Evolutionary conservation across 2,329 filamentous ascomycete species (phyloP), one percentile per base, ranked within the genome.

Genomic region (Trichophyton simii): DNA sequence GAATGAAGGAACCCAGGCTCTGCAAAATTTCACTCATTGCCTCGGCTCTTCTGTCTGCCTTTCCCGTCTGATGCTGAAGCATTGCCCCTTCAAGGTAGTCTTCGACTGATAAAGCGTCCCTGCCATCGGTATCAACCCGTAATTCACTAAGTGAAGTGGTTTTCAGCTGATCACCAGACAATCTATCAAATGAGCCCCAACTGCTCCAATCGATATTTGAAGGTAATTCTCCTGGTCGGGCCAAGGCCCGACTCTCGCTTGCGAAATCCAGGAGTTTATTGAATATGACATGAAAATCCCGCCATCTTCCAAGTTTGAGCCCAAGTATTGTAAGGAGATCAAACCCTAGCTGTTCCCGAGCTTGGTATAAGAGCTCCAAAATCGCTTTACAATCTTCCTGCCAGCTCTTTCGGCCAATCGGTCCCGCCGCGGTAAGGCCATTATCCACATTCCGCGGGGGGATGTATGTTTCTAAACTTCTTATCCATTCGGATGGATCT

Each of bases 311-410:
- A 62, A 73, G 65, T 18, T 69, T 66, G 50, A 76, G 72, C 0
- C 74, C 76, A 58, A 78, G 65, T 63, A 75, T 71, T 9, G 67
- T 66, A 44, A 79, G 63, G 38, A 78, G 66, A 66, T 78, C 72
- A 8, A 74, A 46, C 25, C 69, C 63, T 15, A 64, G 65, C 22
- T 66, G 57, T 11, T 50, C 60, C 36, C 71, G 70, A 9, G 72
- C 72, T 60, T 69, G 62, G 52, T 61, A 68, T 38, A 77, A 64
- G 18, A 73, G 63, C 11, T 67, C 67, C 34, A 72, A 65, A 61
- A 77, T 63, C 41, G 68, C 66, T 60, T 72, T 63, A 20, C 68
- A 67, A 44, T 68, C 63, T 50, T 46, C 20, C 4, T 52, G 46
- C 13, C 15, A 11, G 20, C 71, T 62, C 13, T 63, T 62, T 46